Base-by-base conservation (phyloP, 139 green algal species). In the Closterium sp. region DNA sequence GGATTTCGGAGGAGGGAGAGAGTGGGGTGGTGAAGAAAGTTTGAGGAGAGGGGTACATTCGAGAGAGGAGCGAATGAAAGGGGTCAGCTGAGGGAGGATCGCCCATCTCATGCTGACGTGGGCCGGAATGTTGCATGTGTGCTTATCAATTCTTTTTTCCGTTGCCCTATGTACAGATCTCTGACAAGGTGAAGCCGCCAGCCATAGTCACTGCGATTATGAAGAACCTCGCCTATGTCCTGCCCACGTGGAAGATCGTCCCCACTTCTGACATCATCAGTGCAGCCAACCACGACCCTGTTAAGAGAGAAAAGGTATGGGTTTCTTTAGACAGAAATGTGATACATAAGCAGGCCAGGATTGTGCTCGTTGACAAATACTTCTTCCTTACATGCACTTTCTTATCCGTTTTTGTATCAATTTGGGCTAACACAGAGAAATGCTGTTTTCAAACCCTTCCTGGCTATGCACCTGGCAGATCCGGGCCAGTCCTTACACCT, bases 261-360 rank as follows among this genome's bases (percentile, higher is more conserved):
- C 90, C 90, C 34, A 92, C 90, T 28, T 88, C 91, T 34, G 90
- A 92, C 85, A 92, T 92, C 85, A 89, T 84, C 31, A 36, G 92
- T 9, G 84, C 21, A 31, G 85, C 30, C 28, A 90, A 84, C 85
- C 32, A 85, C 4, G 90, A 92, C 33, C 90, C 90, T 8, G 81
- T 69, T 69, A 69, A 69, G 43, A 69, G 43, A 69, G 43, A 69
- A 69, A 69, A 69, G 43, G 43, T 69, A 28, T 9, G 43, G 43
- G n/a, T n/a, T n/a, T n/a, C n/a, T n/a, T n/a, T n/a, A n/a, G n/a
- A n/a, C n/a, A n/a, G n/a, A n/a, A n/a, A 69, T 69, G 21, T 69
- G 43, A 69, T 16, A 69, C 43, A 25, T 25, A 28, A 69, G 8
- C 36, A 2, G n/a, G n/a, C n/a, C n/a, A n/a, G n/a, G n/a, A n/a